These are phyloP conservation scores for Polyporus arcularius DNA, from an alignment of 768 basidiomycete genomes.

Conservation along the genomic window DNA sequence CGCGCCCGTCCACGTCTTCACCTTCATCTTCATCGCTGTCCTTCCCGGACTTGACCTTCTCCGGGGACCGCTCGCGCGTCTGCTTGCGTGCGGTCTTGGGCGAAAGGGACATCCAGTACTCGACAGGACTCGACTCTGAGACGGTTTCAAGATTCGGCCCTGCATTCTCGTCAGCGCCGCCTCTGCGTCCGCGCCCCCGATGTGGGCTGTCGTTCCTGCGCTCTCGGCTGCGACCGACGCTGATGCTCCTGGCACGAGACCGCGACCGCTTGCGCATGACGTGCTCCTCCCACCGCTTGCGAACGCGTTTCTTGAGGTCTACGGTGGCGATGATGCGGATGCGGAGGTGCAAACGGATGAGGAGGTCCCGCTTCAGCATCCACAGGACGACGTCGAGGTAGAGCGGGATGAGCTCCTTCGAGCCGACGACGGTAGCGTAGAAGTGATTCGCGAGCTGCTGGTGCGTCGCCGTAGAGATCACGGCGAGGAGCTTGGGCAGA, in stretches of 20 bases:
- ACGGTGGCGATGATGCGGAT: constrained; percentile 81
- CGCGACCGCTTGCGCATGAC: constrained; percentile 34
- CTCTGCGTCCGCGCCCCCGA: background rate
- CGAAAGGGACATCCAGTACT: constrained; percentile 54
- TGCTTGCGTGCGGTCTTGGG: constrained; percentile 53
- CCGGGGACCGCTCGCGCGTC: constrained; percentile 41
- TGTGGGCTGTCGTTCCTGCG: constrained; percentile 1
- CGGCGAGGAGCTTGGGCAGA: constrained; percentile 72
- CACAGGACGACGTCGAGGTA: constrained; percentile 87
- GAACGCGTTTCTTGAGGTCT: constrained; percentile 74
- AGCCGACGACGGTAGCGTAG: constrained; percentile 73
- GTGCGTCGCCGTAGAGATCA: constrained; percentile 68
- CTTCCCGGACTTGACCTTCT: constrained; percentile 30
- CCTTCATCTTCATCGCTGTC: constrained; percentile 1
- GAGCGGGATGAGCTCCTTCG: constrained; percentile 63
- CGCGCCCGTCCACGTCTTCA: constrained; percentile 18
- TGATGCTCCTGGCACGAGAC: constrained; percentile 19
- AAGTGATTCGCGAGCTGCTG: constrained; percentile 72
- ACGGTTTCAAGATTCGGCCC: constrained; percentile 18
- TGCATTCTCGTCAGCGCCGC: constrained; percentile 17
- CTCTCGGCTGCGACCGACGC: constrained; percentile 6
- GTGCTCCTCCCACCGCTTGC: constrained; percentile 34
- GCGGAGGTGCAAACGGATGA: constrained; percentile 83
- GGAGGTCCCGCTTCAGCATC: constrained; percentile 86
- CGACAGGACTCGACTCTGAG: constrained; percentile 24